These are phyloP conservation scores for Auxenochlorella pyrenoidosa DNA, from an alignment of 139 green algal species.

Conservation along the genomic window DNA sequence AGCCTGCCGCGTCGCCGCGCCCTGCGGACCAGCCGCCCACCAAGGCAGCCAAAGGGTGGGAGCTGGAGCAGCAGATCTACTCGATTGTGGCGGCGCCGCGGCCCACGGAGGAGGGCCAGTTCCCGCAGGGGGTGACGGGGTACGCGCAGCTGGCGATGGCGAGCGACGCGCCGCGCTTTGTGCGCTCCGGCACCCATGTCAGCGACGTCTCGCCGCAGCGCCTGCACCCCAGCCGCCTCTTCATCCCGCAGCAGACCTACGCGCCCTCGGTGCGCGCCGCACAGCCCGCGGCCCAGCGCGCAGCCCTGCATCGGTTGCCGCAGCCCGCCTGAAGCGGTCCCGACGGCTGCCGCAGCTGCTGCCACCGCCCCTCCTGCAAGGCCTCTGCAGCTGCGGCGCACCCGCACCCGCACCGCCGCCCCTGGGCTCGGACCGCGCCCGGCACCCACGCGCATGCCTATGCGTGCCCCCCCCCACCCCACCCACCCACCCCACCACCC, in stretches of 20 bases:
- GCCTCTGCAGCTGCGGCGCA: no score
- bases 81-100: background rate
- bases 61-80: conserved; percentile 37
- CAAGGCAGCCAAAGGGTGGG: background rate
- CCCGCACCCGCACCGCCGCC: no score
- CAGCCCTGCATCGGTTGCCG: no score
- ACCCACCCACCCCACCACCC: background rate
- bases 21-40: background rate
- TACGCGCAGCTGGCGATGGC: conserved; percentile 43
- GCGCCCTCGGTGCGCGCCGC: conserved; percentile 13
- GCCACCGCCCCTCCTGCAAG: no score
- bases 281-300: no score
- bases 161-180: conserved; percentile 41
- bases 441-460: no score
- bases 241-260: conserved; percentile 49
- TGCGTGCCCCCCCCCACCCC: background rate
- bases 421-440: no score
- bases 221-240: conserved; percentile 51
- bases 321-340: no score
- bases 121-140: conserved; percentile 11
- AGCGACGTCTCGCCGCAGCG: conserved; percentile 41
- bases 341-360: no score
- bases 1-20: background rate
- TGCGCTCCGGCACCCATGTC: background rate
- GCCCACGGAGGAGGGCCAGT: background rate